Percentiles rank a stretch among this genome's conserved stretches.
phyloP scores from a whole-genome alignment of 1,284 basidiomycete genomes.

The Cronartium quercuum region DNA sequence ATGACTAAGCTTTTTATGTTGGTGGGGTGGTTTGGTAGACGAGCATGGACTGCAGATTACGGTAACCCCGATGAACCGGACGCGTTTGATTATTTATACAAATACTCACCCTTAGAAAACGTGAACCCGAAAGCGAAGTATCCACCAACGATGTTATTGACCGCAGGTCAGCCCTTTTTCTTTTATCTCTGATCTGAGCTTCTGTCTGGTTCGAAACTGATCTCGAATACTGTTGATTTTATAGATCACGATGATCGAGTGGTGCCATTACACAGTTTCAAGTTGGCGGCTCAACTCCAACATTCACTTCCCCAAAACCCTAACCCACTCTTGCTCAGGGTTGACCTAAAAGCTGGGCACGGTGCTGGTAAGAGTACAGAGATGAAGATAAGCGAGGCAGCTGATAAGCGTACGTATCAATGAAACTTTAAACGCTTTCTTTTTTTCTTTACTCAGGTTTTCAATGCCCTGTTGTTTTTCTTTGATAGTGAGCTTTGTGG shows the following conservation, averaged over 20 bases:
- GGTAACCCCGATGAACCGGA: slow-evolving; percentile 67
- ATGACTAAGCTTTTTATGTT: not conserved
- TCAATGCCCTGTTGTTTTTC: not conserved
- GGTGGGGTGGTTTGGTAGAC: slow-evolving; percentile 51
- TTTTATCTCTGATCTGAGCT: not conserved
- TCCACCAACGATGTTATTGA: slow-evolving; percentile 64
- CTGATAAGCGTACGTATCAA: slow-evolving; percentile 60
- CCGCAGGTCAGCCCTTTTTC: slow-evolving; percentile 56
- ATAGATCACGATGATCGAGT: slow-evolving; percentile 64
- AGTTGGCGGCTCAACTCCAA: slow-evolving; percentile 67
- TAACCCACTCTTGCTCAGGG: slow-evolving; percentile 64
- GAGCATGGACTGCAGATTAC: slow-evolving; percentile 73
- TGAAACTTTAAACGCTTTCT: not conserved
- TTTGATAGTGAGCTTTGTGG: slow-evolving; percentile 56
- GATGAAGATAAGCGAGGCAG: slow-evolving; percentile 65
- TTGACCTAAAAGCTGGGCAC: slow-evolving; percentile 72
- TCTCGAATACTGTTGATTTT: not conserved
- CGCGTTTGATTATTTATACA: slow-evolving; percentile 72
- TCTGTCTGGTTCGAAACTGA: not conserved
- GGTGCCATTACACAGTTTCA: slow-evolving; percentile 74
- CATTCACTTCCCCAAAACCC: slow-evolving; percentile 56
- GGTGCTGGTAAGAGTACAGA: slow-evolving; percentile 71
- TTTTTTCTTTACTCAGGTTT: not conserved
- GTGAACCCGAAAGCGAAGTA: slow-evolving; percentile 54
- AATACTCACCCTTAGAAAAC: slow-evolving; percentile 68